These are phyloP conservation scores for Metarhizium humberi DNA, from an alignment of 2,329 filamentous ascomycete species.

Conservation along the genomic window DNA sequence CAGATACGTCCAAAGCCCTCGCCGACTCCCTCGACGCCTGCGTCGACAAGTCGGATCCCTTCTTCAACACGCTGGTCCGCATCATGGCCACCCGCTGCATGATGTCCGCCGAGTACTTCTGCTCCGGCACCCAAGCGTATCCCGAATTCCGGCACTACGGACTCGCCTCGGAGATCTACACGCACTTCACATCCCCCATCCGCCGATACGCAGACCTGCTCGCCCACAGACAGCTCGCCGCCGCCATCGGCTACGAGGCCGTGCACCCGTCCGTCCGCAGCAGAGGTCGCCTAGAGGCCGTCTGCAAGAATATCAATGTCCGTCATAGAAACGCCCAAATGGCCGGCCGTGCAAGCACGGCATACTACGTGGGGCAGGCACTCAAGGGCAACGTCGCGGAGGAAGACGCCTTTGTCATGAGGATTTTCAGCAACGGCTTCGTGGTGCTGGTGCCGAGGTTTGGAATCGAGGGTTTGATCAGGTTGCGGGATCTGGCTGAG, in stretches of 20 bases:
- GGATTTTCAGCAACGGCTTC: conserved; percentile 93
- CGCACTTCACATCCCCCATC: conserved; percentile 96
- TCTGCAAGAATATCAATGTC: conserved; percentile 98
- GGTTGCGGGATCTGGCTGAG: conserved; percentile 72
- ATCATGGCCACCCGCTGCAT: conserved; percentile 98
- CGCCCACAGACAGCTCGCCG: conserved; percentile 87
- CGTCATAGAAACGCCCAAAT: conserved; percentile 95
- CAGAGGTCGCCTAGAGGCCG: conserved; percentile 76
- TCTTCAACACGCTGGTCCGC: conserved; percentile 96
- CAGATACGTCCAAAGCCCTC: conserved; percentile 84
- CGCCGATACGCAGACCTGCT: conserved; percentile 95
- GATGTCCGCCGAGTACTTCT: conserved; percentile 99
- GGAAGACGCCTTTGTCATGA: conserved; percentile 94
- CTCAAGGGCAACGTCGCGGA: conserved; percentile 68
- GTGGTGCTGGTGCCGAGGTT: conserved; percentile 94
- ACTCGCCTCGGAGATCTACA: conserved; percentile 93
- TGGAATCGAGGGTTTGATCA: conserved; percentile 86
- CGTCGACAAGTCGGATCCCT: conserved; percentile 70
- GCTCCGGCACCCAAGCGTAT: conserved; percentile 83
- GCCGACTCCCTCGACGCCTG: conserved; percentile 87
- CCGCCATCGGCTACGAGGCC: conserved; percentile 86
- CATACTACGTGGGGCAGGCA: conserved; percentile 96
- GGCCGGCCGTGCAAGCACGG: conserved; percentile 85
- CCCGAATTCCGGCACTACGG: conserved; percentile 96
- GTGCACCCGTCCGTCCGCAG: conserved; percentile 75